phyloP scores from a whole-genome alignment of 2,329 filamentous ascomycete species.

The Paecilomyces dactylethromorphus region DNA sequence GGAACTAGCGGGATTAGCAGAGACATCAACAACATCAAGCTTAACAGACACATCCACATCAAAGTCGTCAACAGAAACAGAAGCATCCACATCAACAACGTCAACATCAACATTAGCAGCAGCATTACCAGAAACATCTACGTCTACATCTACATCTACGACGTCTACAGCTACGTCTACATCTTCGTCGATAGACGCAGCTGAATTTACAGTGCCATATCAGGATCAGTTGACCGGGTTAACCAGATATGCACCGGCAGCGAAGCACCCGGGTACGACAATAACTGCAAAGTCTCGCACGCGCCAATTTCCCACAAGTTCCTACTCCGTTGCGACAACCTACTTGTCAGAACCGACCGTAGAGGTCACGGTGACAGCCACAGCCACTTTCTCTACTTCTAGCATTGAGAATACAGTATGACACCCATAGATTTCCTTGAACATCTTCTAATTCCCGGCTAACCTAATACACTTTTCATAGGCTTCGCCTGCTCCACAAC shows the following conservation, averaged over 20 bases:
- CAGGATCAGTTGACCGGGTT: conserved; percentile 47
- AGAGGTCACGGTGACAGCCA: conserved; percentile 45
- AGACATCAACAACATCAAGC: no score
- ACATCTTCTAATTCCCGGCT: conserved; percentile 3
- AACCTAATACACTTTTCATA: conserved; percentile 19
- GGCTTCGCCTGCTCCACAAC: conserved; percentile 48
- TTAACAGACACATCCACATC: no score
- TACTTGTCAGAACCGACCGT: conserved; percentile 41
- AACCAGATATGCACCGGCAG: conserved; percentile 57
- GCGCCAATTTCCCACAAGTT: conserved; percentile 51
- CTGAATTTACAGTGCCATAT: conserved; percentile 43
- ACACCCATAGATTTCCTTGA: conserved; percentile 9
- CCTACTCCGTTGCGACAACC: conserved; percentile 46
- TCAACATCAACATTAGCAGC: no score
- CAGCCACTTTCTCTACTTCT: conserved; percentile 44
- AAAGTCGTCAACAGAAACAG: no score
- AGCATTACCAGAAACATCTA: no score
- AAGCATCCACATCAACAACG: no score
- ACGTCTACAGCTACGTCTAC: neutral
- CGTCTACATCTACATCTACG: no score
- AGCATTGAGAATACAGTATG: conserved; percentile 56
- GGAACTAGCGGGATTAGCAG: no score
- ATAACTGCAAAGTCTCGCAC: conserved; percentile 48
- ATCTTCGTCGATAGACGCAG: no score
- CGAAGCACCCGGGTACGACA: conserved; percentile 51